Base-by-base conservation (phyloP, 2,329 filamentous ascomycete genomes). In the Coccinonectria pachysandricola region DNA sequence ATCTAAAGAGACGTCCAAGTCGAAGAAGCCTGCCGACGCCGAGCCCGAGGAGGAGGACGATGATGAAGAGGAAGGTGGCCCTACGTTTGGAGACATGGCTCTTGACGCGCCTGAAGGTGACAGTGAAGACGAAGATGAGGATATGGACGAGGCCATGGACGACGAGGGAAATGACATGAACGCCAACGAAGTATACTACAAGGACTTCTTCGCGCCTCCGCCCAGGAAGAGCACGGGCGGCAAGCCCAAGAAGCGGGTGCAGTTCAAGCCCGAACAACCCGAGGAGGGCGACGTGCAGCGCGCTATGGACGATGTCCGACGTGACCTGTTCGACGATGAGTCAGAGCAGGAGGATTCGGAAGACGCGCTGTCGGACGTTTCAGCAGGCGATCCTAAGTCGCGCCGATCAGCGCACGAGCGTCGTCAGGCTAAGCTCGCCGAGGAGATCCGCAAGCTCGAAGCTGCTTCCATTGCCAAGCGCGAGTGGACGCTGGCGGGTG, bases 191-290 rank as follows among this genome's bases (percentile, higher is more conserved):
- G 66, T 95, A 45, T 85, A 79, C 58, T 96, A 94, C 56, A 77
- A 79, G 35, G 86, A 96, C 53, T 96, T 95, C 59, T 96, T 95
- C 47, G 85, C 81, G 7, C 88, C 87, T 8, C 87, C 87, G 9
- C 69, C 79, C 12, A 75, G 71, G 42, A 92, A 91, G 35, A 66
- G 65, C 31, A 75, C 68, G 43, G 59, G 50, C 31, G 56, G 48
- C 40, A 71, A 57, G 44, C 53, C 50, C 28, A 62, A 57, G 37
- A 57, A 61, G 27, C 46, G 50, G 7, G 57, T 53, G 26, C 54
- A 45, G 15, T 54, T 53, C 36, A 49, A 51, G 29, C 51, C 73
- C 7, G 43, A 51, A 44, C 36, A 54, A 36, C 60, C 76, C 5
- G 60, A 68, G 7, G 70, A 77, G 15, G 70, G 64, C 14, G 83